Evolutionary conservation across 1,284 basidiomycete species (phyloP).

Genomic region (Thelephora terrestris): DNA sequence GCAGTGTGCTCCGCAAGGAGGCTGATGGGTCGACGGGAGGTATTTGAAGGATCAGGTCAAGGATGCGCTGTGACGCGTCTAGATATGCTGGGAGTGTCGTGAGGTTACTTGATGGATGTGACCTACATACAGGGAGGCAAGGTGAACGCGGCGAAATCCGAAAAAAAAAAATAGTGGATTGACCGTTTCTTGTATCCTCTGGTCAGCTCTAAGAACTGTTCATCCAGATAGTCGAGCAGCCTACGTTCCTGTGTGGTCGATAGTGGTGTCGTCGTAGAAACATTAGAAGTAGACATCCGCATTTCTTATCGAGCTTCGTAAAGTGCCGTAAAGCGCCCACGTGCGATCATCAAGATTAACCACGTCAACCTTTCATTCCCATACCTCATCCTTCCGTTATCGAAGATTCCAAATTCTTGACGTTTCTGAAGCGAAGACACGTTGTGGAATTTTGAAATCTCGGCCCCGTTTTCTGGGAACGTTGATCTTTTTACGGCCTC

Average conservation of each 20-base stretch:
- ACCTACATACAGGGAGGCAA: constrained; percentile 24
- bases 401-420: too few species aligned
- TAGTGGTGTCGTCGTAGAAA: constrained; percentile 10
- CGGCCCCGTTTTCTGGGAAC: too few species aligned
- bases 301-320: too few species aligned
- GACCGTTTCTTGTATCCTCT: constrained; percentile 66
- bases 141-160: neutral
- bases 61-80: constrained; percentile 38
- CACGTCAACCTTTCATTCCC: too few species aligned
- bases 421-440: too few species aligned
- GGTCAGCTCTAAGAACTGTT: constrained; percentile 49
- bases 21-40: constrained; percentile 61
- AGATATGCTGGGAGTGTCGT: constrained; percentile 50
- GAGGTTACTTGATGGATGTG: constrained; percentile 42
- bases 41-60: constrained; percentile 57
- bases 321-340: too few species aligned
- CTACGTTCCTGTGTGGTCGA: constrained; percentile 49
- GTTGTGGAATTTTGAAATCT: too few species aligned
- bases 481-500: too few species aligned
- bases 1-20: constrained; percentile 47
- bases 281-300: too few species aligned
- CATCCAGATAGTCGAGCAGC: constrained; percentile 53
- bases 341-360: too few species aligned
- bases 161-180: constrained; percentile 12
- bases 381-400: too few species aligned